Evolutionary conservation across 2,329 filamentous ascomycete genomes (phyloP), one percentile per base, ranked within the genome.

Genomic region (Aureobasidium zeae): DNA sequence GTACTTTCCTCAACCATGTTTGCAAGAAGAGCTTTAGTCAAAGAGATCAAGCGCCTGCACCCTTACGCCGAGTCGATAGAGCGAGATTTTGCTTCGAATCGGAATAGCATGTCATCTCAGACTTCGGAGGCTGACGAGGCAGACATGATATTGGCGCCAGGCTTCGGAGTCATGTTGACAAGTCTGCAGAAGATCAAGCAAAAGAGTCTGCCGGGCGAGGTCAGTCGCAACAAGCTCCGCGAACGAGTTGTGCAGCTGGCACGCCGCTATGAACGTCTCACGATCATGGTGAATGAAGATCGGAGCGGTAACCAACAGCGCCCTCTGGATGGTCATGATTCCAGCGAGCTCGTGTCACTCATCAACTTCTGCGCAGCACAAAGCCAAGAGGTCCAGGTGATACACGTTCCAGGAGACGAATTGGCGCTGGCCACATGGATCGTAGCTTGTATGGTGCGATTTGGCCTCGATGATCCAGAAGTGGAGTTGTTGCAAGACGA

Each of bases 181-280:
- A 83, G 76, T 0, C 64, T 88, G 4, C 76, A 88, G 48, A 77
- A 81, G 51, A 70, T 83, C 19, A 81, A 79, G 31, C 88, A 94
- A 54, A 75, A 71, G 35, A 69, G 81, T 2, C 67, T 87, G 0
- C 84, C 85, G 0, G 79, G 80, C 0, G 71, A 76, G 41, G 66
- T 60, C 7, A 49, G 54, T 0, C 58, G 63, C 47, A 3, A 63
- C 65, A 11, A 65, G 9, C 45, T 86, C 11, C 71, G 73, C 26
- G 69, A 77, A 38, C 69, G 72, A 2, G 64, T 89, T 8, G 56
- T 62, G 3, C 61, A 57, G 6, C 64, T 81, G 0, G 70, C 76
- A 10, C 44, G 55, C 1, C 71, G 77, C 8, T 89, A 91, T 55
- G 79, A 85, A 49, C 68, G 66, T 3, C 64, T 94, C 1, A 62